These are phyloP conservation scores for Wickerhamomyces bovis DNA, from an alignment of 805 yeast species.

Conservation along the genomic window DNA sequence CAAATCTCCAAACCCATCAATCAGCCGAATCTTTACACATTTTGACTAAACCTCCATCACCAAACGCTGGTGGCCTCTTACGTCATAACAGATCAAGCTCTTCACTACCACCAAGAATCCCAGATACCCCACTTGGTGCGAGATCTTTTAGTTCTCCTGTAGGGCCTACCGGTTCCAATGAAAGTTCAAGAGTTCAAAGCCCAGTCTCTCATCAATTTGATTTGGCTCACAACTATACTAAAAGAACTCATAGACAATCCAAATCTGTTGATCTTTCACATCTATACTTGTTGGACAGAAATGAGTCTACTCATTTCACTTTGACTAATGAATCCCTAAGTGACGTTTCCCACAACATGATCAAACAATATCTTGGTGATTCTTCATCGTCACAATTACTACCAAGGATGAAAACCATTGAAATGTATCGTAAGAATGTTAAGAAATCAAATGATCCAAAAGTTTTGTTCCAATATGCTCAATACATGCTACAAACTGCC, in stretches of 20 bases:
- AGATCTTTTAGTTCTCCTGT: conserved; percentile 19
- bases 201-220: conserved; percentile 1
- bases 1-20: background rate
- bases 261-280: conserved; percentile 38
- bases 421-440: conserved; percentile 80
- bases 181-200: conserved; percentile 1
- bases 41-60: background rate
- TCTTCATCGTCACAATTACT: conserved; percentile 42
- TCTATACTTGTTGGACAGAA: conserved; percentile 29
- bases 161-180: background rate
- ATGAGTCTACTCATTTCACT: conserved; percentile 29
- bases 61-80: background rate
- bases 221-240: background rate
- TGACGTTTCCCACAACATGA: conserved; percentile 46
- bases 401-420: conserved; percentile 79
- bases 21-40: background rate
- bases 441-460: conserved; percentile 79
- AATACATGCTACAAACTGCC: conserved; percentile 83
- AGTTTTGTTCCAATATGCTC: conserved; percentile 86
- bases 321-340: conserved; percentile 36
- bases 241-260: conserved; percentile 22
- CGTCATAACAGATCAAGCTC: conserved; percentile 6
- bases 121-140: conserved; percentile 19
- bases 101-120: conserved; percentile 9
- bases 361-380: conserved; percentile 49